Evolutionary conservation across 2,329 filamentous ascomycete genomes (phyloP), one percentile per base, ranked within the genome.

Genomic region (Penicillium expansum): DNA sequence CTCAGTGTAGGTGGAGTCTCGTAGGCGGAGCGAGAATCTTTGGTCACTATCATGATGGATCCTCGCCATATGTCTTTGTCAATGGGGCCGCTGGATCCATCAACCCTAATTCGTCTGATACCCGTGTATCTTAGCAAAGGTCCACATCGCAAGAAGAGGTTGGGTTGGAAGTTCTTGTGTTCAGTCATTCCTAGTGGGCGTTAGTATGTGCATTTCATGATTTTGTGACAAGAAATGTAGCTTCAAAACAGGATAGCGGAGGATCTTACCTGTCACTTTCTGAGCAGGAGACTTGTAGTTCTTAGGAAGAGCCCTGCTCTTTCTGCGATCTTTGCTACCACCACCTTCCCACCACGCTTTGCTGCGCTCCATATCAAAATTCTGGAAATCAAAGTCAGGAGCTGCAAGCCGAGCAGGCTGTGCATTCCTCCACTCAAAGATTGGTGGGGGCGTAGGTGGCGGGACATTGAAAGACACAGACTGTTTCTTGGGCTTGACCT

Each of bases 11-110:
- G 94, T 0, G 78, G 73, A n/a, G 83, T 83, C 47, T 91, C 86
- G 69, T 97, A 96, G 0, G 88, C 89, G 2, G 93, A 97, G 39
- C 88, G 84, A 2, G 85, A 82, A 69, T 99, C 93, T 51, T 86
- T 83, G 0, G 94, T 97, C 22, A 99, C 92, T 66, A 99, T 96
- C 91, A 99, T 92, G 56, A 97, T 83, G 58, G 86, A 95, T 5
- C 94, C 94, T 71, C 92, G 86, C 94, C 94, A 99, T 20, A 93
- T 86, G 66, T 96, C 91, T 50, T 86, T 83, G 42, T 91, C 86
- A 30, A 71, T 64, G 11, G 68, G 63, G 0, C 72, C 72, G 48
- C 70, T 67, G 16, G 70, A 64, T n/a, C 69, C 64, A 56, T 72
- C 62, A 51, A 71, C 66, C 43, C 62, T 64, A 61, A 75, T 65